Evolutionary conservation across 106 monocot genomes (phyloP).

Genomic region (Dioscorea dumetorum): DNA sequence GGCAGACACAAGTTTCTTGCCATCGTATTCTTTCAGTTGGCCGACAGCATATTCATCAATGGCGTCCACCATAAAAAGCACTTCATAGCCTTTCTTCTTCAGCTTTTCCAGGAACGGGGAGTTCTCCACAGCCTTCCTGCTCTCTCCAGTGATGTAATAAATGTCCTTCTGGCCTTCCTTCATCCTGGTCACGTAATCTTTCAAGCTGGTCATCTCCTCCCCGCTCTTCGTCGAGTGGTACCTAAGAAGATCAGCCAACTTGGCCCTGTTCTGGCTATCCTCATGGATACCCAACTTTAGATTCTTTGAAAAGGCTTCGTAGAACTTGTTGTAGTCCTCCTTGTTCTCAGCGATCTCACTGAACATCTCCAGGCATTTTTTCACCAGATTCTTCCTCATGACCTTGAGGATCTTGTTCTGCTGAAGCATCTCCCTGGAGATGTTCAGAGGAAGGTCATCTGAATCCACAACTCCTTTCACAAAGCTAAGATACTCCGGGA

Average conservation of each 20-base stretch:
- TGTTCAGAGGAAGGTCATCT: constrained; percentile 7
- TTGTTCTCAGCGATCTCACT: background rate
- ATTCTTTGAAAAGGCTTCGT: constrained; percentile 2
- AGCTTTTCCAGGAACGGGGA: constrained; percentile 8
- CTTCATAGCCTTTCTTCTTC: constrained; percentile 13
- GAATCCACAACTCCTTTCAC: constrained; percentile 6
- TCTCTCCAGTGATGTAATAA: constrained; percentile 8
- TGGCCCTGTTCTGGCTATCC: constrained; percentile 11
- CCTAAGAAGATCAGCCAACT: constrained; percentile 2
- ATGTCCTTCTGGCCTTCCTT: constrained; percentile 11
- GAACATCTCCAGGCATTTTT: background rate
- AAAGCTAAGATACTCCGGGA: constrained; percentile 3
- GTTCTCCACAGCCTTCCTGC: constrained; percentile 12
- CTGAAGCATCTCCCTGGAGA: constrained; percentile 5
- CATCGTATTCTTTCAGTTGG: constrained; percentile 2
- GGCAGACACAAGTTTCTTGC: constrained; percentile 7
- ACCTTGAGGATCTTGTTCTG: constrained; percentile 3
- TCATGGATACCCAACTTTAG: constrained; percentile 1
- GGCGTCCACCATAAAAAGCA: constrained; percentile 7
- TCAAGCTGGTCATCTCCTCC: constrained; percentile 8
- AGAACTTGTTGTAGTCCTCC: background rate
- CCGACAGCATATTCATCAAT: constrained; percentile 6
- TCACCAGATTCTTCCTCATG: background rate
- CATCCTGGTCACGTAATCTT: constrained; percentile 11
- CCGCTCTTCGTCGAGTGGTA: constrained; percentile 4